phyloP scores from a whole-genome alignment of 257 asterid genomes.

The Solanum ossicruentum region DNA sequence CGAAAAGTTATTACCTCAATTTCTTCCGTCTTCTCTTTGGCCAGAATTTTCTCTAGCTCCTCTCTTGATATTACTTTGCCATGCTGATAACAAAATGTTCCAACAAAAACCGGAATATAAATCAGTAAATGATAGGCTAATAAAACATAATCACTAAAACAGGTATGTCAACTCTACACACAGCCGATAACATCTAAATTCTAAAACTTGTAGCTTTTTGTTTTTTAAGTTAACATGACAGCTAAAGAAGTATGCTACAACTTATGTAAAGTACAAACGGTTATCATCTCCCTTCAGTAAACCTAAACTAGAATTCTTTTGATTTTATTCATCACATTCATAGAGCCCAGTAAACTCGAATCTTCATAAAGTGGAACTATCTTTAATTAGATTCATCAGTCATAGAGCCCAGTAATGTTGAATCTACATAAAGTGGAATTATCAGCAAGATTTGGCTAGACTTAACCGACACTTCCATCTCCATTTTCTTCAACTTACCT shows the following conservation, averaged over 20 bases:
- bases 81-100: constrained; percentile 37
- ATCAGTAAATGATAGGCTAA: neutral
- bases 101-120: neutral
- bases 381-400: neutral
- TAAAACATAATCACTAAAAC: neutral
- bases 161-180: neutral
- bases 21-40: constrained; percentile 65
- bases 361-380: neutral
- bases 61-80: constrained; percentile 68
- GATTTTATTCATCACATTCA: neutral
- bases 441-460: neutral
- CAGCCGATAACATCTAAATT: neutral
- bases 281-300: neutral
- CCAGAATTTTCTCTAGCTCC: constrained; percentile 51
- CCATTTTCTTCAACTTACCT: neutral
- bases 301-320: neutral
- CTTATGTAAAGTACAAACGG: neutral
- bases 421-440: neutral
- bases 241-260: neutral
- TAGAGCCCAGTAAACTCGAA: neutral
- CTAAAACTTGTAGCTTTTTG: neutral
- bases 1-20: constrained; percentile 42
- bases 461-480: neutral
- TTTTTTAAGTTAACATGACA: neutral
- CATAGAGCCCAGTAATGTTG: neutral